These are phyloP conservation scores for Brachypodium distachyon DNA, from an alignment of 202 grass and related monocot genomes.

Conservation along the genomic window DNA sequence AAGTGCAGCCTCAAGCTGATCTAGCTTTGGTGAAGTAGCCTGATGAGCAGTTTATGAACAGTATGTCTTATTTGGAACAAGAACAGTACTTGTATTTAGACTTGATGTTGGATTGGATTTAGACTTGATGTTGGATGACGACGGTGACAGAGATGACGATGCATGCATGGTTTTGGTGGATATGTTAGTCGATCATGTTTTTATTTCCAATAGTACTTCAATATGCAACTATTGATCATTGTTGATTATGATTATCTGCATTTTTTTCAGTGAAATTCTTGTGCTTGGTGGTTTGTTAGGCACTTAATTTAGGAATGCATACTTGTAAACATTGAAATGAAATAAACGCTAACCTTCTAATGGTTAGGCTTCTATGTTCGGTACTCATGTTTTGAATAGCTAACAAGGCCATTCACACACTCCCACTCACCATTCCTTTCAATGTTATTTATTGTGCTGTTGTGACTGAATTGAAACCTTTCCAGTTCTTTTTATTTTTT, in stretches of 20 bases:
- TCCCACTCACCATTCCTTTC: not conserved
- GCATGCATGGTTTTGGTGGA: not conserved
- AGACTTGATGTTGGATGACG: slow-evolving; percentile 11
- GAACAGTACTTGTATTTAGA: not conserved
- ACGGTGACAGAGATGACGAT: slow-evolving; percentile 7
- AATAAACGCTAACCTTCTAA: not conserved
- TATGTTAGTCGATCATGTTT: slow-evolving; percentile 11
- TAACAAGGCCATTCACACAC: not conserved
- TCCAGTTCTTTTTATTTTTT: no score
- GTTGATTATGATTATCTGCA: not conserved
- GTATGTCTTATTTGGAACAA: not conserved
- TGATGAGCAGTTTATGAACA: not conserved
- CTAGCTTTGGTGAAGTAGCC: not conserved
- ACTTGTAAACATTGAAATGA: not conserved
- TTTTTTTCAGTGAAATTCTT: not conserved
- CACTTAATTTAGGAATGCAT: not conserved
- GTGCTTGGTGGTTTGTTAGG: not conserved
- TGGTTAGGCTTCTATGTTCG: not conserved
- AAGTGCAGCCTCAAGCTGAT: not conserved
- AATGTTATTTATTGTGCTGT: not conserved
- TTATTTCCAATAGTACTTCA: slow-evolving; percentile 4
- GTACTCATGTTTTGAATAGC: not conserved
- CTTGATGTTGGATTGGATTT: not conserved
- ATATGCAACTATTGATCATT: not conserved
- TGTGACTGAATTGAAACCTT: not conserved